Percentiles rank a stretch among this genome's conserved stretches.
These are phyloP conservation scores for Clarireedia monteithiana DNA, from an alignment of 2,329 filamentous ascomycete species.

Conservation along the genomic window DNA sequence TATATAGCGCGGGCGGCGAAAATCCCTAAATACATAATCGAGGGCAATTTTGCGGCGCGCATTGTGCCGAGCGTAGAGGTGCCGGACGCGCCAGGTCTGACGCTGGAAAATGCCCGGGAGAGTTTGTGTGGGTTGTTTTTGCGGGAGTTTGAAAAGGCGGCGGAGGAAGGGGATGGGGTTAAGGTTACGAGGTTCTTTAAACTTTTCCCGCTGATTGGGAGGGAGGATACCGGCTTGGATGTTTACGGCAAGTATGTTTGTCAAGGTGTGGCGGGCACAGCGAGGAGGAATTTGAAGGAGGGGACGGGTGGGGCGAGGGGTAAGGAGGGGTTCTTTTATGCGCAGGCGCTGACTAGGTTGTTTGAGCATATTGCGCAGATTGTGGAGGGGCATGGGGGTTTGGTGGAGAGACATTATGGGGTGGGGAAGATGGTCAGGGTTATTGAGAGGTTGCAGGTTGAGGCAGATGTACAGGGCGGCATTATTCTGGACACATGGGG, in stretches of 20 bases:
- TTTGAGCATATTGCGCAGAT: slow-evolving; percentile 98
- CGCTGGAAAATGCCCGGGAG: slow-evolving; percentile 79
- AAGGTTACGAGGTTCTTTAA: slow-evolving; percentile 97
- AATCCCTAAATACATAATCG: slow-evolving; percentile 71
- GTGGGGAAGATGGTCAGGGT: slow-evolving; percentile 88
- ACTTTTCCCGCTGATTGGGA: slow-evolving; percentile 86
- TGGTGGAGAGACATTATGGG: slow-evolving; percentile 94
- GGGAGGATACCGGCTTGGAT: slow-evolving; percentile 82
- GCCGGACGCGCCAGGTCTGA: slow-evolving; percentile 81
- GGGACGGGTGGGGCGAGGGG: slow-evolving; percentile 39
- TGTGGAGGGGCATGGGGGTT: slow-evolving; percentile 79
- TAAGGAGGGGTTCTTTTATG: slow-evolving; percentile 75
- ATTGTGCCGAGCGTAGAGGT: slow-evolving; percentile 96
- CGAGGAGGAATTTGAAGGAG: slow-evolving; percentile 71
- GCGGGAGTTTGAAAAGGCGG: slow-evolving; percentile 89
- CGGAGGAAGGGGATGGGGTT: slow-evolving; percentile 75
- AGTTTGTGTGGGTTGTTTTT: slow-evolving; percentile 86
- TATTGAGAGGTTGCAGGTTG: slow-evolving; percentile 84
- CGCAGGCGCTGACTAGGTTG: slow-evolving; percentile 78
- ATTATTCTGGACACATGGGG: slow-evolving; percentile 94
- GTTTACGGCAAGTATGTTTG: slow-evolving; percentile 96
- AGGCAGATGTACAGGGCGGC: slow-evolving; percentile 92
- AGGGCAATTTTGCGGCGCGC: slow-evolving; percentile 79
- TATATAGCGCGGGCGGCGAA: slow-evolving; percentile 79
- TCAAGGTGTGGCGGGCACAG: slow-evolving; percentile 80